Evolutionary conservation across 192 early-diverging fungal species (phyloP).

Genomic region (Linnemannia exigua): DNA sequence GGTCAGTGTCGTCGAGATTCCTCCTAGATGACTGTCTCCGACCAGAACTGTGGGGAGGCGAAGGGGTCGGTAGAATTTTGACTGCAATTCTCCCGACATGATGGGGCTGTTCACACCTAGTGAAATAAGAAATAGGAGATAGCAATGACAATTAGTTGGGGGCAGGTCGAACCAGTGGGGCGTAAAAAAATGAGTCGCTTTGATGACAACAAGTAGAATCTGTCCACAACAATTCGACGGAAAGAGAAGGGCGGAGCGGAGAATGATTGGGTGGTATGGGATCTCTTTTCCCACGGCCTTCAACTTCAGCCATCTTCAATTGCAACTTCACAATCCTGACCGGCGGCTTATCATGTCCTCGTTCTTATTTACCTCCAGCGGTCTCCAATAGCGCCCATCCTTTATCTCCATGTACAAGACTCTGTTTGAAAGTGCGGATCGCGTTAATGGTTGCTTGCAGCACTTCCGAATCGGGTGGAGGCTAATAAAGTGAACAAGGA

Average conservation of each 20-base stretch:
- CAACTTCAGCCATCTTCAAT: not conserved
- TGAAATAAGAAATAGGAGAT: too few species aligned
- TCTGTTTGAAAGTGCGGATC: conserved; percentile 50
- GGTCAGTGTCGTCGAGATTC: conserved; percentile 85
- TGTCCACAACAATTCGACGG: not conserved
- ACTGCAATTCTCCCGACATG: conserved; percentile 81
- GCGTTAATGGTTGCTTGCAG: conserved; percentile 54
- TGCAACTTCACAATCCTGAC: not conserved
- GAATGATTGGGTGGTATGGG: conserved; percentile 3
- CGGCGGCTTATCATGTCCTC: too few species aligned
- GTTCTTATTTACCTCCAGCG: conserved; percentile 73
- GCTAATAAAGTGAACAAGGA: conserved; percentile 32
- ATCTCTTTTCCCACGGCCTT: conserved; percentile 8
- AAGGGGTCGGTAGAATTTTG: conserved; percentile 76
- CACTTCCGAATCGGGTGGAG: conserved; percentile 62
- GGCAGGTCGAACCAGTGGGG: not conserved
- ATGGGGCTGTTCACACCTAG: conserved; percentile 78
- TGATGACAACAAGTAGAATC: too few species aligned
- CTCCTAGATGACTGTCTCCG: conserved; percentile 85
- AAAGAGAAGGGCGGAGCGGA: not conserved
- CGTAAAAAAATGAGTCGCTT: not conserved
- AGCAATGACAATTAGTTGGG: not conserved
- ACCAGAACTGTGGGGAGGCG: conserved; percentile 79
- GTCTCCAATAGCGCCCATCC: conserved; percentile 78
- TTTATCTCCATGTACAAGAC: conserved; percentile 34